Evolutionary conservation across 345 rosid genomes (phyloP), one percentile per base, ranked within the genome.

Genomic region (Gossypioides kirkii): DNA sequence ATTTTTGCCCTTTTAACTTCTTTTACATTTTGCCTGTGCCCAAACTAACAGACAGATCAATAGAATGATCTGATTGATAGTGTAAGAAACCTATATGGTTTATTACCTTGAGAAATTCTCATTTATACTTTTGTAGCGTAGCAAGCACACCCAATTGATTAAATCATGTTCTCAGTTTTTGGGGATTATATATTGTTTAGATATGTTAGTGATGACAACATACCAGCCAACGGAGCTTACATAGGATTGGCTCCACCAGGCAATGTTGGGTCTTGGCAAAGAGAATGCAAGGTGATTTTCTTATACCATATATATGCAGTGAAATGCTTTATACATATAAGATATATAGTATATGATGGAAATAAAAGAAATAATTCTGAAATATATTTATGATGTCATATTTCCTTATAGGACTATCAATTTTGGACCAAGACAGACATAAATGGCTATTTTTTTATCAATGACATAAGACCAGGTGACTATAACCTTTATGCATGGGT

Each of bases 401-500:
- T 23, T 43, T 18, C 28, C 64, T 36, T 23, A 5, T 23, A 94
- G 97, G 88, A 76, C 20, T 92, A 94, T 80, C 98, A 92, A 76
- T 94, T 92, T 71, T 94, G 98, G 98, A 84, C 82, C 42, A 81
- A 72, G 71, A 83, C 93, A 38, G 92, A 92, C 52, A 79, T 62
- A 45, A 72, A 84, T 42, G 98, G 98, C 9, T 83, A 72, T 69
- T 92, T 90, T 74, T 80, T 65, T 61, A 88, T 94, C 16, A 79
- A 64, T 32, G 74, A 86, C 28, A 64, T 85, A 60, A 75, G 87
- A 0, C 53, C 81, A 0, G 93, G 95, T 1, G 81, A 81, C 13
- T 92, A 90, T 61, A 90, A 86, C 69, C 84, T 94, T 43, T 89
- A 85, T 58, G 97, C 92, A 3, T 94, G 92, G 93, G 81, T 88